These are phyloP conservation scores for Sugiyamaella xylanicola DNA, from an alignment of 1,139 yeast species.

Conservation along the genomic window DNA sequence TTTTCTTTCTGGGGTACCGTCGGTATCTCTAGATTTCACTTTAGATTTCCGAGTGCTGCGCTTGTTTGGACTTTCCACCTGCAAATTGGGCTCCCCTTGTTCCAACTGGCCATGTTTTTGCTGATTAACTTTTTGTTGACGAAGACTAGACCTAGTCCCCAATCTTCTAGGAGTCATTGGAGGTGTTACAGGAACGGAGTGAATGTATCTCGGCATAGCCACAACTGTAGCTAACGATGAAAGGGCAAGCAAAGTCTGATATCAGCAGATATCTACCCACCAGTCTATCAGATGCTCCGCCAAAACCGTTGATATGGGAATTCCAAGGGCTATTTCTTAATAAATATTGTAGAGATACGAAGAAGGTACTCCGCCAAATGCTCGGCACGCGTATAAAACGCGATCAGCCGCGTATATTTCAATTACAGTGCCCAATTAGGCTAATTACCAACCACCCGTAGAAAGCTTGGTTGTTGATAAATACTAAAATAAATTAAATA, in stretches of 20 bases:
- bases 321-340: not conserved
- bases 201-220: constrained; percentile 5
- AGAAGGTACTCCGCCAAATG: too few relatives aligned
- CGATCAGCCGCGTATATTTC: constrained; percentile 7
- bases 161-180: constrained; percentile 19
- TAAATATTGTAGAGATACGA: not conserved
- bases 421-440: constrained; percentile 12
- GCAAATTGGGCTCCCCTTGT: too few relatives aligned
- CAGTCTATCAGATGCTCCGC: not conserved
- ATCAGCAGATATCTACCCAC: not conserved
- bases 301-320: too few relatives aligned
- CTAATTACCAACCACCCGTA: constrained; percentile 1
- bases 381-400: constrained; percentile 9
- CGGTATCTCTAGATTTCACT: too few relatives aligned
- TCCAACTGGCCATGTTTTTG: not conserved
- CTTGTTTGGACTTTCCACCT: too few relatives aligned
- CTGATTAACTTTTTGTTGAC: not conserved
- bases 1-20: not conserved
- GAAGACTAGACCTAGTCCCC: constrained; percentile 8
- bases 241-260: not conserved
- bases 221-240: not conserved
- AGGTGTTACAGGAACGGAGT: constrained; percentile 13
- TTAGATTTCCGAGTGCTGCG: too few relatives aligned
- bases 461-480: not conserved
- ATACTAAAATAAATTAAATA: not conserved